Evolutionary conservation across 495 filamentous ascomycete genomes (phyloP), one percentile per base, ranked within the genome.

Genomic region (Aspergillus taichungensis): DNA sequence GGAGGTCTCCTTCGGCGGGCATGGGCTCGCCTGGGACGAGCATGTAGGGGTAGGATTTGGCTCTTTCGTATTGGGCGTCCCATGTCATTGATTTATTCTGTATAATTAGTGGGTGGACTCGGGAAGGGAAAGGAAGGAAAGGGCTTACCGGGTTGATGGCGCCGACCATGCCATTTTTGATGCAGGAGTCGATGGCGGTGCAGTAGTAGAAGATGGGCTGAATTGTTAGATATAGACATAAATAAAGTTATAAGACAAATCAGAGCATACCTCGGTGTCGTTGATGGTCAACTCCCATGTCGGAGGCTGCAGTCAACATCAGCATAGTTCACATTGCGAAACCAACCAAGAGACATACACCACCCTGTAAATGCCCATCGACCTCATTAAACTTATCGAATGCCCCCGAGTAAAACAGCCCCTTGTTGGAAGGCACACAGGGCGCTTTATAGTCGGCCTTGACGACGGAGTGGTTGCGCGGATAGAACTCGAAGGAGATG

Each of bases 401-500:
- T 1, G 45, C 43, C 1, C 60, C 64, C 5, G 66, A 69, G 24
- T 50, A 76, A 56, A 79, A 76, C 6, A 59, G 36, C 1, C 37
- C 61, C n/a, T 52, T 60, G 0, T 54, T 60, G 1, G 71, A 56
- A 6, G 79, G 74, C 13, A 75, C 60, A 58, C 80, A 85, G 0
- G 82, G 81, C 0, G 68, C 57, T 12, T 44, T 40, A 43, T 79
- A 85, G 30, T 74, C 69, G 4, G 77, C 73, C 43, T 81, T 72
- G 5, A 71, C 70, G 24, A 83, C 78, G 5, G 76, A 77, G 54
- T 84, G 82, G 46, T 80, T 82, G 49, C 71, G 60, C 1, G 78
- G 71, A 47, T 76, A 82, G 63, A 82, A 85, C 43, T 73, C 60
- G 51, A 81, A 85, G 9, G 73, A 68, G 42, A 85, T 59, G 0